phyloP scores from a whole-genome alignment of 331 rosid species.

The Dryas integrifolia region DNA sequence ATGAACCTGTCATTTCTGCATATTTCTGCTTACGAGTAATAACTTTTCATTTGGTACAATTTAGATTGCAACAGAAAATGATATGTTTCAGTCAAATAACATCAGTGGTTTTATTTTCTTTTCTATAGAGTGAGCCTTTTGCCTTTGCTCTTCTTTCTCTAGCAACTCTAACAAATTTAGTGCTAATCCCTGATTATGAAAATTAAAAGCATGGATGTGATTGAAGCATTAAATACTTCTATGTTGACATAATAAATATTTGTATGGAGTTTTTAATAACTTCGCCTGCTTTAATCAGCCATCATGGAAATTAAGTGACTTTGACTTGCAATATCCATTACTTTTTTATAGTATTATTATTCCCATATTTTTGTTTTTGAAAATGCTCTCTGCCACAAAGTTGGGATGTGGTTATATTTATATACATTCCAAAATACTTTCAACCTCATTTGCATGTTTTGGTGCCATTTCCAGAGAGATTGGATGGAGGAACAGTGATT shows the following conservation, averaged over 20 bases:
- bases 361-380: conserved; percentile 1
- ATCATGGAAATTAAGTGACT: too few species aligned
- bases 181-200: too few species aligned
- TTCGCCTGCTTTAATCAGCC: too few species aligned
- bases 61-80: neutral
- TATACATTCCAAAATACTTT: conserved; percentile 7
- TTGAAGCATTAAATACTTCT: too few species aligned
- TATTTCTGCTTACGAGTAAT: neutral
- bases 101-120: neutral
- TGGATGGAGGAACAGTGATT: conserved; percentile 71
- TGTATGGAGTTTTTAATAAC: too few species aligned
- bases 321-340: too few species aligned
- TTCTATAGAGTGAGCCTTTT: neutral
- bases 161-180: neutral
- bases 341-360: neutral
- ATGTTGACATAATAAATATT: too few species aligned
- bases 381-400: conserved; percentile 1
- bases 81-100: neutral
- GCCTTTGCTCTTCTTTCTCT: neutral
- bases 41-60: neutral
- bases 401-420: conserved; percentile 4
- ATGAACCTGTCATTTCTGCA: neutral
- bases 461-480: conserved; percentile 58
- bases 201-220: too few species aligned
- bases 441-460: conserved; percentile 7